Evolutionary conservation across 331 rosid species (phyloP).

Genomic region (Acacia concinna): DNA sequence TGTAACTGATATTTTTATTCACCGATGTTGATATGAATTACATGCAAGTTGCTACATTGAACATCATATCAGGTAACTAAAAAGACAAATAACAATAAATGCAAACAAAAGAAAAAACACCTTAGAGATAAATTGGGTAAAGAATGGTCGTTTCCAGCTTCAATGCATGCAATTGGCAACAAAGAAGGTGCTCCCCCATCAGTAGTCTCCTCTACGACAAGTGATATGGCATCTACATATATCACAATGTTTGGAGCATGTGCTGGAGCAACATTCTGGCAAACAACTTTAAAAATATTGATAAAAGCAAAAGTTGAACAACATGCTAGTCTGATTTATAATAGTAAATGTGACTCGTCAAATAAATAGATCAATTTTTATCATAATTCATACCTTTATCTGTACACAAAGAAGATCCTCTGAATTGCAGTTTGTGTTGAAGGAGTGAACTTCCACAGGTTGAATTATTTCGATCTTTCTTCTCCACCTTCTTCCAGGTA

Average conservation of each 20-base stretch:
- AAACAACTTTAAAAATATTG: constrained; percentile 33
- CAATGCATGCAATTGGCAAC: constrained; percentile 78
- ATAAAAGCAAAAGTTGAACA: constrained; percentile 28
- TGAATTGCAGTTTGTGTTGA: constrained; percentile 82
- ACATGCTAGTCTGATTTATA: constrained; percentile 2
- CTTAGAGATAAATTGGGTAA: constrained; percentile 91
- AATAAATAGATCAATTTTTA: constrained; percentile 31
- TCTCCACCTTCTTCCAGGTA: constrained; percentile 96
- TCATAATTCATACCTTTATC: constrained; percentile 69
- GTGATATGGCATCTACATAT: constrained; percentile 84
- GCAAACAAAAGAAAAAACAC: constrained; percentile 58
- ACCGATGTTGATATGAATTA: constrained; percentile 9
- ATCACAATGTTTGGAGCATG: constrained; percentile 76
- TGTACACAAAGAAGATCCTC: constrained; percentile 87
- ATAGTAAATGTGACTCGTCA: background rate
- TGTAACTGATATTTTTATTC: background rate
- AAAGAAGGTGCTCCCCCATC: constrained; percentile 61
- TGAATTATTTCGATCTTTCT: constrained; percentile 88
- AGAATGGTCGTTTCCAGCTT: constrained; percentile 82
- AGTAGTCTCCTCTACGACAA: constrained; percentile 73
- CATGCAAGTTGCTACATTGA: background rate
- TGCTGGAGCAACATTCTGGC: constrained; percentile 84
- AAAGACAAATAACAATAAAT: background rate
- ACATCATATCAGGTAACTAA: constrained; percentile 11
- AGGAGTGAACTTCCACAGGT: constrained; percentile 81